Percentiles rank a stretch among this genome's conserved stretches.
Evolutionary conservation across 139 green algal genomes (phyloP).

Genomic region (Chlorella ohadii): DNA sequence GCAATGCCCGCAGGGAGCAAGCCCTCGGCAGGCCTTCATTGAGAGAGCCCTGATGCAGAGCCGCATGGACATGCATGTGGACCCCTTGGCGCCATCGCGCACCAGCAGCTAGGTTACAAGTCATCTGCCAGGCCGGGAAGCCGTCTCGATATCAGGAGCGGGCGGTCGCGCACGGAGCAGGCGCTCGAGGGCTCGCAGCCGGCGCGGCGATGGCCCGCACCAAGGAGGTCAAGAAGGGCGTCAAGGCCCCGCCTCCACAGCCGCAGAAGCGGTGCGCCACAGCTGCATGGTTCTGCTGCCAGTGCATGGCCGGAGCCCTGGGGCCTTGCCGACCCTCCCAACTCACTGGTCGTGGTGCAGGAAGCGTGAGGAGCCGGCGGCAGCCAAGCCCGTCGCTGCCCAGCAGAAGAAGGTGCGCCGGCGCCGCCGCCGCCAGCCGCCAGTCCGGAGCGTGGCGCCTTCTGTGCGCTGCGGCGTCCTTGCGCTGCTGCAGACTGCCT

Average conservation of each 20-base stretch:
- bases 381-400: not conserved
- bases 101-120: no score
- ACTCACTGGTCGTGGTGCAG: not conserved
- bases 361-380: not conserved
- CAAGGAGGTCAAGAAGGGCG: slow-evolving; percentile 32
- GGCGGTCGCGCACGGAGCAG: no score
- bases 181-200: no score
- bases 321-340: not conserved
- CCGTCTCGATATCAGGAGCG: no score
- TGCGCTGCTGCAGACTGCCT: not conserved
- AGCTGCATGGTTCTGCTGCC: not conserved
- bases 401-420: not conserved
- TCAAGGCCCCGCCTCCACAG: not conserved
- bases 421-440: not conserved
- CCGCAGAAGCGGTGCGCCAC: slow-evolving; percentile 4
- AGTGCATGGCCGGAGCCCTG: not conserved
- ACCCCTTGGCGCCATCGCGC: no score
- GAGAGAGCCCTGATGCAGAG: no score
- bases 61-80: no score
- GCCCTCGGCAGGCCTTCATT: no score
- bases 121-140: no score
- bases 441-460: no score
- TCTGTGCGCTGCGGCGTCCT: not conserved
- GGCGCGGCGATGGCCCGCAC: slow-evolving; percentile 28
- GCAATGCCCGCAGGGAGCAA: no score